Evolutionary conservation across 768 basidiomycete species (phyloP).

Genomic region (Xerocomus spinulosus): DNA sequence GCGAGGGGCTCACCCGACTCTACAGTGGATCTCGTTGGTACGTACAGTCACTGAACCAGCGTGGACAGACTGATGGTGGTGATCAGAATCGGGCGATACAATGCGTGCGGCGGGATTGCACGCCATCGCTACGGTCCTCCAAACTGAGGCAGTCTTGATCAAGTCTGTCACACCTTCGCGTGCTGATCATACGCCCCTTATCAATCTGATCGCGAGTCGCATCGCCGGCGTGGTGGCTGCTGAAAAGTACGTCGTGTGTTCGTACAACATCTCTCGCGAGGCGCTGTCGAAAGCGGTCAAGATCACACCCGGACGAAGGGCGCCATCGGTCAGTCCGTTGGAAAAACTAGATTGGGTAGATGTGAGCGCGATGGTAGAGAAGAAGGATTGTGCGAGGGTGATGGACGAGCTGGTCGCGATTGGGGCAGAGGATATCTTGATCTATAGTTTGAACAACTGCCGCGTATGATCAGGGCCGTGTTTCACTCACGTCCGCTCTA

Average conservation of each 20-base stretch:
- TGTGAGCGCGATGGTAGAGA: conserved; percentile 90
- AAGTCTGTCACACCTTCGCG: conserved; percentile 65
- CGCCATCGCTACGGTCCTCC: conserved; percentile 84
- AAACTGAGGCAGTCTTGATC: conserved; percentile 91
- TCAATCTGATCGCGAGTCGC: conserved; percentile 76
- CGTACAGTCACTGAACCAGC: conserved; percentile 40
- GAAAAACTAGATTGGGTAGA: conserved; percentile 87
- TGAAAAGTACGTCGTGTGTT: conserved; percentile 79
- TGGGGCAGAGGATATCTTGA: conserved; percentile 88
- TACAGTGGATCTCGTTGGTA: conserved; percentile 81
- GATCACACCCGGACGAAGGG: conserved; percentile 86
- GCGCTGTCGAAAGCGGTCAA: conserved; percentile 54
- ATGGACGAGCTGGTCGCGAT: conserved; percentile 84
- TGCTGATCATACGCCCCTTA: conserved; percentile 58
- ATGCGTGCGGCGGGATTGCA: conserved; percentile 98
- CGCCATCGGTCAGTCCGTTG: conserved; percentile 81
- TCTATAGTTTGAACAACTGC: conserved; percentile 90
- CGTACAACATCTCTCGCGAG: conserved; percentile 82
- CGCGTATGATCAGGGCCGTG: neutral
- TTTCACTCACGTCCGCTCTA: neutral
- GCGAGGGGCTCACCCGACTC: neutral
- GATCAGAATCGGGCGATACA: conserved; percentile 92
- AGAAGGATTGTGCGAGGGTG: conserved; percentile 66
- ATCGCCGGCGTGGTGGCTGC: conserved; percentile 92
- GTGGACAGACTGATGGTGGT: neutral